Conservation (phyloP, 805 yeast genomes). For the Torulaspora indica region DNA sequence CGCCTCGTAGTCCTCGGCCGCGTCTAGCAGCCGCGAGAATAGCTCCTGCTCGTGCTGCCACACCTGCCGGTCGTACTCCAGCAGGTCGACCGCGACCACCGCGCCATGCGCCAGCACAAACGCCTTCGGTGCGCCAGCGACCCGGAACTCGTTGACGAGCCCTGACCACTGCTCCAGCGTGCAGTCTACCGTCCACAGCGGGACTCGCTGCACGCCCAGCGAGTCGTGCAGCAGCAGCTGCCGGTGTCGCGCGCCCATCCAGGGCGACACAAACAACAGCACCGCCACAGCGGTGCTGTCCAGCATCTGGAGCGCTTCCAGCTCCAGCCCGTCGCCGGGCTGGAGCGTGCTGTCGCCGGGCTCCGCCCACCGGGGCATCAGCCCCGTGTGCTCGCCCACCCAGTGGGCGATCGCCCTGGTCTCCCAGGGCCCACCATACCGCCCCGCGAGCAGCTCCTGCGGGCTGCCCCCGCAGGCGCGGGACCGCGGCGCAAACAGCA, state of each 20-base stretch:
- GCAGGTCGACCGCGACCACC: constrained; percentile 7
- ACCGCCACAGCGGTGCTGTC: constrained; percentile 19
- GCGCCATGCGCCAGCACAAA: constrained; percentile 5
- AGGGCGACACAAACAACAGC: constrained; percentile 38
- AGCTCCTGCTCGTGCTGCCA: constrained; percentile 3
- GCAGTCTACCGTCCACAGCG: constrained; percentile 37
- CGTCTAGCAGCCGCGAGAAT: constrained; percentile 4
- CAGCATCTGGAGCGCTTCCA: too few relatives aligned
- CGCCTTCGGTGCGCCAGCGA: constrained; percentile 13
- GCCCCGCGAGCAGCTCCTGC: constrained; percentile 29
- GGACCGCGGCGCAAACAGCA: constrained; percentile 41
- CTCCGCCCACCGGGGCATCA: constrained; percentile 11
- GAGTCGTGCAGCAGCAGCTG: constrained; percentile 28
- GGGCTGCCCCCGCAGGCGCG: too few relatives aligned
- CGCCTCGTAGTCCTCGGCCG: constrained; percentile 2
- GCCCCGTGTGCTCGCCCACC: constrained; percentile 21
- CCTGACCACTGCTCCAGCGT: constrained; percentile 27
- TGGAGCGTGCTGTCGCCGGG: neutral
- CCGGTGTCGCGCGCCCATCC: constrained; percentile 29
- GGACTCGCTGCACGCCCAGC: constrained; percentile 10
- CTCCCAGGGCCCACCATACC: constrained; percentile 37
- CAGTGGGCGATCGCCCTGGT: constrained; percentile 34
- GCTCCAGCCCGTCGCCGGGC: too few relatives aligned
- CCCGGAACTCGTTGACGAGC: constrained; percentile 21
- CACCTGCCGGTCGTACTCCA: constrained; percentile 9